These are phyloP conservation scores for Conticribra guillardii DNA, from an alignment of 108 stramenopile species.

Conservation along the genomic window DNA sequence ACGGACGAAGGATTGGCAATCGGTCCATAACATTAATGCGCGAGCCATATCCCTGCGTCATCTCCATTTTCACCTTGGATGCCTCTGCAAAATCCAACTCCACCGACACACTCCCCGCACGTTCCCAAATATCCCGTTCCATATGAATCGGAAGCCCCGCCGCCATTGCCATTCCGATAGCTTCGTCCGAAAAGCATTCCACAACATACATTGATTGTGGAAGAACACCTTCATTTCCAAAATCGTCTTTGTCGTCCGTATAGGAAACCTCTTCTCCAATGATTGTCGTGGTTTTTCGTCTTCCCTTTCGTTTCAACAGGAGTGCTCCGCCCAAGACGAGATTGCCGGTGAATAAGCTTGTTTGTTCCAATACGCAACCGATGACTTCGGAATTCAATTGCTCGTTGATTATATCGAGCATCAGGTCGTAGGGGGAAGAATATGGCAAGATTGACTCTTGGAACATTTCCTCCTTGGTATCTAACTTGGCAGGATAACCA, in stretches of 20 bases:
- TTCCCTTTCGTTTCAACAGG: constrained; percentile 65
- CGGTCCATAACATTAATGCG: constrained; percentile 29
- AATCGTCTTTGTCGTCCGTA: constrained; percentile 67
- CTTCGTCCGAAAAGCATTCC: constrained; percentile 89
- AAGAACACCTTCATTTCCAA: constrained; percentile 59
- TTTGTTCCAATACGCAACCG: constrained; percentile 80
- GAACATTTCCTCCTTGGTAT: constrained; percentile 48
- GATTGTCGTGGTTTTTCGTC: constrained; percentile 45
- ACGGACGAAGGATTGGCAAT: constrained; percentile 45
- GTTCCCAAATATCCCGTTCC: constrained; percentile 64
- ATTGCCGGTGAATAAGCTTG: constrained; percentile 73
- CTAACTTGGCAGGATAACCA: constrained; percentile 71
- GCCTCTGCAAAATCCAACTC: constrained; percentile 31
- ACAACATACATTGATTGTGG: constrained; percentile 76
- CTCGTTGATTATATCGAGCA: constrained; percentile 72
- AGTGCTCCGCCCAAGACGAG: constrained; percentile 81
- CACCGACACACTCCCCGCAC: constrained; percentile 21
- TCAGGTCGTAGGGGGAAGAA: constrained; percentile 70
- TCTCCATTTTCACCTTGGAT: background rate
- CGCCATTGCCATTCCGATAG: constrained; percentile 81
- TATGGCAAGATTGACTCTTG: constrained; percentile 41
- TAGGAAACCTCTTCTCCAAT: constrained; percentile 59
- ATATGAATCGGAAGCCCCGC: constrained; percentile 58
- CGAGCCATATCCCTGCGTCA: constrained; percentile 1
- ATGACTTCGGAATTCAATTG: constrained; percentile 80